Evolutionary conservation across 768 basidiomycete genomes (phyloP), one percentile per base, ranked within the genome.

Genomic region (Boletus sensibilis): DNA sequence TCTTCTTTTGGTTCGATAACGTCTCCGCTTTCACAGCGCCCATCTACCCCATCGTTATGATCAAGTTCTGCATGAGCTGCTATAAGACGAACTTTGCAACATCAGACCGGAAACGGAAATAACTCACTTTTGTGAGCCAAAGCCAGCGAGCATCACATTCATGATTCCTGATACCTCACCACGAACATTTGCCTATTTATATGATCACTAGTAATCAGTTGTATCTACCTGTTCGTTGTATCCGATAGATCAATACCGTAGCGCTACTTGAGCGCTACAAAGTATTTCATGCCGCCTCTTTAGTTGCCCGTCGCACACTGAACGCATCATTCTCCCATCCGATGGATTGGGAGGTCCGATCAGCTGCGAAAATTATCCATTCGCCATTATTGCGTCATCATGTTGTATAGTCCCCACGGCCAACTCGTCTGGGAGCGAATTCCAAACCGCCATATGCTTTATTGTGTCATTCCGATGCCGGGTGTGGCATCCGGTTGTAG

Each of bases 21-120:
- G 9, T 61, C 65, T 48, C 40, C 23, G 14, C 34, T 41, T 37
- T 33, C 56, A 27, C 60, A 87, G 86, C 64, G 83, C 89, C 11
- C 90, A 92, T 68, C 73, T 91, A 73, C 89, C 91, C 21, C 85
- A 93, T 65, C 85, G 87, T 61, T 93, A 93, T 62, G 91, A 92
- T 65, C 78, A 79, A 55, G 84, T 85, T 33, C 67, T 92, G 45
- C 86, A 90, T 58, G 87, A 90, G 65, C 70, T 90, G 38, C 69
- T 87, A 35, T 87, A 45, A 51, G 66, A 75, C 40, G 20, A 35
- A 47, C 27, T 35, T 44, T 56, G 43, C 50, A 50, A 37, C 13
- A 35, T 47, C 34, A 39, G 46, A 51, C 48, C 6, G 29, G 49
- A 49, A 34, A 45, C 27, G 33, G 33, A 50, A 49, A 51, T 39